phyloP scores from a whole-genome alignment of 176 grass and related monocot species.

The Triticum turgidum region DNA sequence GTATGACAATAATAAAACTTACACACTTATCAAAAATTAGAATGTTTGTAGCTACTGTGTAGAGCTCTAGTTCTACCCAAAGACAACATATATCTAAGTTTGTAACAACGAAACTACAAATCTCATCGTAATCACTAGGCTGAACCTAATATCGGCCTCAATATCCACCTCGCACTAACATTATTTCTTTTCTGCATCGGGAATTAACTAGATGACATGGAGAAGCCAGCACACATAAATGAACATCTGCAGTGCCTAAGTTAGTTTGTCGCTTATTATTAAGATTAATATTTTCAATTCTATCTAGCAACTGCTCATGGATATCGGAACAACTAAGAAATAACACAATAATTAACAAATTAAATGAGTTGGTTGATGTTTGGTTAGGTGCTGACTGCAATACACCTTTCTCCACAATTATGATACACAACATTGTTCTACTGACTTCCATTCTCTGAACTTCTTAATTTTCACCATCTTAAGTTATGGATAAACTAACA shows the following conservation, averaged over 20 bases:
- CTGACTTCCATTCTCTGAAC: background rate
- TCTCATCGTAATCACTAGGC: background rate
- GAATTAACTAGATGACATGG: slow-evolving; percentile 10
- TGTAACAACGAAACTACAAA: background rate
- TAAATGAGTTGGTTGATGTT: background rate
- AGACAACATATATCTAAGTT: background rate
- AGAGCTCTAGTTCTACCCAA: background rate
- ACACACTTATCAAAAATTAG: background rate
- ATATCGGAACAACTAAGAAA: background rate
- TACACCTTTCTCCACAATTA: background rate
- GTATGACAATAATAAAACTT: background rate
- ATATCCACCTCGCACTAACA: background rate
- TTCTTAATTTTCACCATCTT: background rate
- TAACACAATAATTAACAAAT: background rate
- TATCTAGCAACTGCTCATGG: background rate
- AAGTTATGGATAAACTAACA: background rate
- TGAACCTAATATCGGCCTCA: background rate
- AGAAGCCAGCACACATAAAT: background rate
- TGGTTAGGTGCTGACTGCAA: background rate
- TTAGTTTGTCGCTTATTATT: background rate
- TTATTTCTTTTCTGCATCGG: background rate
- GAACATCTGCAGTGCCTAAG: background rate
- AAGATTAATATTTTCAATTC: background rate
- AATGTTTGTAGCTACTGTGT: background rate
- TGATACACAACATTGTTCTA: background rate